Base-by-base conservation (phyloP, 2,329 filamentous ascomycete species). In the Cordyceps fumosorosea region DNA sequence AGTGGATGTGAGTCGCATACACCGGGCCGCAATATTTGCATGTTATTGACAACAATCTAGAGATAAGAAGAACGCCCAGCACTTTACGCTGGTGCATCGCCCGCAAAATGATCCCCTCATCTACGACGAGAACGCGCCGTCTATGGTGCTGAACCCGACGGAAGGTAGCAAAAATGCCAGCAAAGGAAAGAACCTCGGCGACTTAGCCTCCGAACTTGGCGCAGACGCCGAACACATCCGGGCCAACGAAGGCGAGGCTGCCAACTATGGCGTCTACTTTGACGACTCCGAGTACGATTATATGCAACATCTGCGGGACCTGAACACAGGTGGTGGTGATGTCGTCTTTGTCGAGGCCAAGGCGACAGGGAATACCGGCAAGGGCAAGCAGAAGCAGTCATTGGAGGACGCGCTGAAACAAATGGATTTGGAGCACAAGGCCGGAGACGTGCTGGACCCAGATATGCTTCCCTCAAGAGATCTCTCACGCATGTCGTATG, bases 221-320 rank as follows among this genome's bases (percentile, higher is more conserved):
- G 79, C 83, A 40, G 85, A 88, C 37, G 80, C 82, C 24, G 79
- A 81, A 48, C 77, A 77, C 64, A 86, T 96, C 66, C 87, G 93
- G 68, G 84, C 85, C 62, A 98, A 99, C 74, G 95, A 99, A 76
- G 96, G 96, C 69, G 93, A 99, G 77, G 95, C 96, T 10, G 95
- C 96, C 67, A 90, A 90, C 73, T 86, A 97, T 76, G 95, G 95
- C 66, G 85, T 99, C 66, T 99, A 90, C 80, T 99, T 84, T 75
- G 96, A 99, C 76, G 95, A 99, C 76, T 89, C 90, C 66, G 85
- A 91, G 71, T 99, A 99, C 77, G 95, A 99, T 76, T 99, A 99
- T 78, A 99, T 99, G 95, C 95, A 99, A 76, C 95, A 99, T 76
- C 80, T 99, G 82, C 89, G 92, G 61, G 95, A 98, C 69, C 78